Conservation (phyloP, 768 basidiomycete species). For the Mycena indigotica region DNA sequence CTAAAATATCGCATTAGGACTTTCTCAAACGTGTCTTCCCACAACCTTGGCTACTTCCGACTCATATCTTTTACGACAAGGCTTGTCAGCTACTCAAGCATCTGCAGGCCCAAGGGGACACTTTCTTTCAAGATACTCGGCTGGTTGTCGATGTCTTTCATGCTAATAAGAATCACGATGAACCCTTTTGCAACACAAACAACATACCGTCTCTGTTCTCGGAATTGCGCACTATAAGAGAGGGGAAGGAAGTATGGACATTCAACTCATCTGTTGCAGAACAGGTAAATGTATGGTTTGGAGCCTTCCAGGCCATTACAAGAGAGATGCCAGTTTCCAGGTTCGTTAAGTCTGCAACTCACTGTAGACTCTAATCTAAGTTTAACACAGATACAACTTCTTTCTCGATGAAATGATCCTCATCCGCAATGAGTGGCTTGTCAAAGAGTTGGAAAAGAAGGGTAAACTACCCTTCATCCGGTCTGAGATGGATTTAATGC, state of each 20-base stretch:
- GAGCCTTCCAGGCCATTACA: too few species aligned
- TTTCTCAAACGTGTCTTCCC: neutral
- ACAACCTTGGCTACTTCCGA: slow-evolving; percentile 3
- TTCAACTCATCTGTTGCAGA: slow-evolving; percentile 35
- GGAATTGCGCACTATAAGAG: slow-evolving; percentile 21
- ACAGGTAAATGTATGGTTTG: too few species aligned
- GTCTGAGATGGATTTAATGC: too few species aligned
- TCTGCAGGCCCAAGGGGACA: neutral
- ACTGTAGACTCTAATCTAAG: too few species aligned
- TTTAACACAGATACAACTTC: neutral
- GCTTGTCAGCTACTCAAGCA: slow-evolving; percentile 17
- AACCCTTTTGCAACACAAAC: neutral
- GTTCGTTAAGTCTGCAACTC: slow-evolving; percentile 17
- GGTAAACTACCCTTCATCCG: neutral
- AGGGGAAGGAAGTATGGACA: slow-evolving; percentile 24
- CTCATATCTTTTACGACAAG: slow-evolving; percentile 23
- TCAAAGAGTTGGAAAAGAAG: neutral
- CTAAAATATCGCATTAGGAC: neutral
- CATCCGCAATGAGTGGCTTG: neutral
- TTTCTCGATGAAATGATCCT: slow-evolving; percentile 2
- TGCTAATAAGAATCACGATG: neutral
- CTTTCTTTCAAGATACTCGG: neutral
- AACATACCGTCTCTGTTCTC: slow-evolving; percentile 28
- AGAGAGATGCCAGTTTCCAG: slow-evolving; percentile 22
- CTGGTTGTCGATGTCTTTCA: slow-evolving; percentile 8